These are phyloP conservation scores for Apiospora koreana DNA, from an alignment of 2,329 filamentous ascomycete species.

Conservation along the genomic window DNA sequence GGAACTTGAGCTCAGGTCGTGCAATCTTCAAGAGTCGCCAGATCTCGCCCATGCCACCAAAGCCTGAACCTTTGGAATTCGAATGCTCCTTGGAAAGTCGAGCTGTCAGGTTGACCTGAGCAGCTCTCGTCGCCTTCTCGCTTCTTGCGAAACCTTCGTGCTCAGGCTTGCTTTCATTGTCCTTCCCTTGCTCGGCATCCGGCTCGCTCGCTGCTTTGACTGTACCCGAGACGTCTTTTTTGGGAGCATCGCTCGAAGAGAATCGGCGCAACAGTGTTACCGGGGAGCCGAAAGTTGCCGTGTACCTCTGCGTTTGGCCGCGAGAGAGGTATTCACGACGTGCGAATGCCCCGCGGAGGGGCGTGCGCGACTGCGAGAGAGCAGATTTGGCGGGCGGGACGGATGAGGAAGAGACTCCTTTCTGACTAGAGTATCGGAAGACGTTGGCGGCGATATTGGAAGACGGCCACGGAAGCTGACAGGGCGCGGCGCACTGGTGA, in stretches of 20 bases:
- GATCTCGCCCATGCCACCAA: constrained; percentile 72
- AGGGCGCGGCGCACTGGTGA: constrained; percentile 17
- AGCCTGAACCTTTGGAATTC: constrained; percentile 51
- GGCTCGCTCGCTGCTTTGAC: neutral
- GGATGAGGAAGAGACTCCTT: neutral
- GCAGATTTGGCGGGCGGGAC: neutral
- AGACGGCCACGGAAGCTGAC: constrained; percentile 13
- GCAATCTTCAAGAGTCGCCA: constrained; percentile 89
- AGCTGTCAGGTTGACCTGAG: constrained; percentile 86
- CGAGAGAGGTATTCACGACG: neutral
- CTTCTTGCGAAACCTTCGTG: constrained; percentile 68
- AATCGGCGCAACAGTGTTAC: constrained; percentile 16
- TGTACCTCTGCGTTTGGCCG: neutral
- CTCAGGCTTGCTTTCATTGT: neutral
- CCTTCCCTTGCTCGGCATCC: neutral
- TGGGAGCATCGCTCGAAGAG: constrained; percentile 19
- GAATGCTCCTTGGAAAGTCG: constrained; percentile 83
- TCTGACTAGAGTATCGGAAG: constrained; percentile 2
- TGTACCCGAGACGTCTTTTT: neutral
- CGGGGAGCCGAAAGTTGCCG: constrained; percentile 10
- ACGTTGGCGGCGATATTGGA: constrained; percentile 19
- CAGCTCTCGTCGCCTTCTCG: constrained; percentile 82
- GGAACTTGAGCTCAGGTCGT: constrained; percentile 76
- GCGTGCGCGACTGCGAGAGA: neutral
- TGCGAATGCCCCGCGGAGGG: neutral